These are phyloP conservation scores for Symbiodinium pilosum DNA, from an alignment of 73 alveolate genomes.

Conservation along the genomic window DNA sequence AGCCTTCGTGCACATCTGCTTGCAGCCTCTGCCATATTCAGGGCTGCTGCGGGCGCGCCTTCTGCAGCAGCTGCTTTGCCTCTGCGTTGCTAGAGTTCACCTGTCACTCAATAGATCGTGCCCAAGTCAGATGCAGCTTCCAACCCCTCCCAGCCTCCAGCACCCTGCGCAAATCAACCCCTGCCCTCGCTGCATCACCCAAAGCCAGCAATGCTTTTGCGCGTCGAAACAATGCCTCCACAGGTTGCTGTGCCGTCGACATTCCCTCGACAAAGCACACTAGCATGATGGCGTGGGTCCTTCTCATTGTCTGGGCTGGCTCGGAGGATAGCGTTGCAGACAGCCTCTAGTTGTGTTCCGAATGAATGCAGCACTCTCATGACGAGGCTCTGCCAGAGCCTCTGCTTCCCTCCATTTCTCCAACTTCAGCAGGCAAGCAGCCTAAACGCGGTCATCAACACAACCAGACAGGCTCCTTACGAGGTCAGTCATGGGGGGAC, in stretches of 20 bases:
- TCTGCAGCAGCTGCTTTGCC: constrained; percentile 71
- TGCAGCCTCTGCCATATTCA: no score
- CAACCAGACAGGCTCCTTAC: no score
- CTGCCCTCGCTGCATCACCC: constrained; percentile 64
- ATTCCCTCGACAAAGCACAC: neutral
- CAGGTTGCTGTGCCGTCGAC: neutral
- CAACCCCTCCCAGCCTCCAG: constrained; percentile 25
- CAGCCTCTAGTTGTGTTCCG: neutral
- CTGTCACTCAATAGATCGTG: neutral
- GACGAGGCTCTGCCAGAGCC: neutral
- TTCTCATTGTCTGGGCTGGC: constrained; percentile 63
- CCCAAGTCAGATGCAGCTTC: no score
- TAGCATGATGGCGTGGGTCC: neutral
- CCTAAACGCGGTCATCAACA: no score
- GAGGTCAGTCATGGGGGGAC: no score
- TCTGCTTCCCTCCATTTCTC: constrained; percentile 90
- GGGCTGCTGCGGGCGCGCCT: constrained; percentile 16
- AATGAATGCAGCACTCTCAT: no score
- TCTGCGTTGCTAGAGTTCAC: constrained; percentile 52
- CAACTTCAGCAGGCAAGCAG: constrained; percentile 68
- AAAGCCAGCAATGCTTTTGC: constrained; percentile 67
- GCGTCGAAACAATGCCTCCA: constrained; percentile 82
- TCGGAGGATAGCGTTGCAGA: constrained; percentile 83
- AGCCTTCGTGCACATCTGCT: constrained; percentile 24
- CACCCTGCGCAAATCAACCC: constrained; percentile 26